Conservation (phyloP, 306 rosid species). For the Medicago lupulina region DNA sequence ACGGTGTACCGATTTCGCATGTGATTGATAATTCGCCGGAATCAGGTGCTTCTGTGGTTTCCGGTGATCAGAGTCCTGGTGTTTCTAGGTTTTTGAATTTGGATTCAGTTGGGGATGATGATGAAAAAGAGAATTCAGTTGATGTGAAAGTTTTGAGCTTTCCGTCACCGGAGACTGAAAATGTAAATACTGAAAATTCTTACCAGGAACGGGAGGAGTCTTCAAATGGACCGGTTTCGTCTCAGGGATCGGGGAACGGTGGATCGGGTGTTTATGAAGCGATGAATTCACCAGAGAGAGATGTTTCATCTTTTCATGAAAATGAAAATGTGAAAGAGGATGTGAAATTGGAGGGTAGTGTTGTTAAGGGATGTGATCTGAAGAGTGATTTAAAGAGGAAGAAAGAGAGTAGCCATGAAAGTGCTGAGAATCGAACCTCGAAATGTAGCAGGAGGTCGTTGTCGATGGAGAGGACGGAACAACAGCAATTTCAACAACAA, state of each 20-base stretch:
- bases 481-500: neutral
- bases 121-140: neutral
- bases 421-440: conserved; percentile 56
- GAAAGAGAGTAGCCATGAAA: conserved; percentile 59
- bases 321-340: conserved; percentile 49
- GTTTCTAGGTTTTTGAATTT: conserved; percentile 56
- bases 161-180: conserved; percentile 45
- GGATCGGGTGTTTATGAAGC: conserved; percentile 63
- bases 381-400: conserved; percentile 87
- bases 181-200: conserved; percentile 40
- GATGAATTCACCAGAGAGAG: conserved; percentile 50
- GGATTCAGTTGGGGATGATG: conserved; percentile 40
- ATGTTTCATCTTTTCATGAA: conserved; percentile 52
- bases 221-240: conserved; percentile 62
- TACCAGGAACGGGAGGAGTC: conserved; percentile 57
- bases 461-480: conserved; percentile 41
- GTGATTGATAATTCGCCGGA: conserved; percentile 40
- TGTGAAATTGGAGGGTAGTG: conserved; percentile 58
- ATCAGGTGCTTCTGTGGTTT: conserved; percentile 49
- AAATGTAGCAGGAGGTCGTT: conserved; percentile 68
- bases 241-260: conserved; percentile 73
- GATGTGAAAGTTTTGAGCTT: conserved; percentile 20
- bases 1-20: conserved; percentile 14
- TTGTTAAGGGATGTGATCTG: conserved; percentile 50
- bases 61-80: conserved; percentile 37